Evolutionary conservation across 2,329 filamentous ascomycete species (phyloP).

Genomic region (Phaeosphaeria sp.): DNA sequence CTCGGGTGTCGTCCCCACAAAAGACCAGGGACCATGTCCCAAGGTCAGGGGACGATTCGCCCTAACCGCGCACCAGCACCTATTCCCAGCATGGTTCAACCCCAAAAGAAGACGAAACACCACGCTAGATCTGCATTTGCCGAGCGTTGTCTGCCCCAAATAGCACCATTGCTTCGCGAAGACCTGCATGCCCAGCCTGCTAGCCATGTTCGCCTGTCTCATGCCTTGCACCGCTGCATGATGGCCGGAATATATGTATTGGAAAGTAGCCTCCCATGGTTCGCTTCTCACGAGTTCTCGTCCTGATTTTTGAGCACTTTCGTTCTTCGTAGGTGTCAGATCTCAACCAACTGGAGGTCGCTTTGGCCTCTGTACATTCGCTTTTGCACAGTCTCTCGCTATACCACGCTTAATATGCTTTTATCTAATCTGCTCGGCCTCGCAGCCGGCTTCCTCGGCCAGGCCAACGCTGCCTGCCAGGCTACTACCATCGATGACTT

Average conservation of each 20-base stretch:
- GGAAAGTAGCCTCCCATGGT: conserved; percentile 11
- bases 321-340: conserved; percentile 21
- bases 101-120: conserved; percentile 12
- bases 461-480: conserved; percentile 44
- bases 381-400: conserved; percentile 41
- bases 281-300: conserved; percentile 27
- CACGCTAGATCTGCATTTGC: conserved; percentile 25
- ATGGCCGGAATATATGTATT: conserved; percentile 32
- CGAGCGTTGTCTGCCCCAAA: conserved; percentile 21
- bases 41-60: conserved; percentile 18
- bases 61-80: conserved; percentile 16
- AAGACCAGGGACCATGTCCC: conserved; percentile 19
- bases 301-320: conserved; percentile 20
- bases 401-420: conserved; percentile 35
- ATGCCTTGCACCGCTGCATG: conserved; percentile 23
- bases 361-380: conserved; percentile 48
- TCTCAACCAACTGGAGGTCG: conserved; percentile 34
- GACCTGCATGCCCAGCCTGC: conserved; percentile 32
- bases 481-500: conserved; percentile 49
- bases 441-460: conserved; percentile 35
- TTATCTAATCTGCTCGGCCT: conserved; percentile 39
- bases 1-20: conserved; percentile 21
- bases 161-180: conserved; percentile 25
- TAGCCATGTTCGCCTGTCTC: conserved; percentile 33
- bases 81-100: conserved; percentile 10